Conservation (phyloP, 805 yeast genomes). For the Spathaspora girioi region DNA sequence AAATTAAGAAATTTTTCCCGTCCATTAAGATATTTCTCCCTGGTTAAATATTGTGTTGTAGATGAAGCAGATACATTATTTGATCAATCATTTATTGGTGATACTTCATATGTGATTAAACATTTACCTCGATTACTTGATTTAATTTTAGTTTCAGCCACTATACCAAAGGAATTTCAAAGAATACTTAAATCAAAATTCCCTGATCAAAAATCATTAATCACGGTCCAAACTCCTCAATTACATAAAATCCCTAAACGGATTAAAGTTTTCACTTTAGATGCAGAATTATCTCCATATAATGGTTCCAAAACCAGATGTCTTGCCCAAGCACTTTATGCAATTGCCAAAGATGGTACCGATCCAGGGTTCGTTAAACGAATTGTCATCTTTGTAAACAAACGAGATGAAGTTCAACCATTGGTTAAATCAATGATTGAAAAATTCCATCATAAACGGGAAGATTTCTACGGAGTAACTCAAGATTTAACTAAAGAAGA, state of each 20-base stretch:
- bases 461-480: conserved; percentile 59
- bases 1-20: conserved; percentile 24
- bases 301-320: conserved; percentile 82
- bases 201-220: conserved; percentile 50
- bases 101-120: conserved; percentile 55
- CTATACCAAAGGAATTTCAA: conserved; percentile 78
- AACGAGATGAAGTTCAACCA: conserved; percentile 56
- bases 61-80: conserved; percentile 95
- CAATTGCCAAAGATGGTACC: conserved; percentile 78
- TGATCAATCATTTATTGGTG: conserved; percentile 73
- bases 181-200: conserved; percentile 55
- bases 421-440: conserved; percentile 52
- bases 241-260: conserved; percentile 81
- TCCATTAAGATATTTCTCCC: conserved; percentile 37
- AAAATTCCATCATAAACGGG: conserved; percentile 30
- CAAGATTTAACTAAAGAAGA: conserved; percentile 63
- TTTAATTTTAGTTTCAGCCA: conserved; percentile 81
- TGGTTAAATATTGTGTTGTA: conserved; percentile 60
- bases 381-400: conserved; percentile 80
- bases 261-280: conserved; percentile 69
- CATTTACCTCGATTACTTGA: conserved; percentile 54
- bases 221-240: conserved; percentile 71
- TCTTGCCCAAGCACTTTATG: conserved; percentile 81
- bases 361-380: conserved; percentile 76
- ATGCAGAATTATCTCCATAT: conserved; percentile 75